Evolutionary conservation across 331 rosid genomes (phyloP).

Genomic region (Stylosanthes scabra): DNA sequence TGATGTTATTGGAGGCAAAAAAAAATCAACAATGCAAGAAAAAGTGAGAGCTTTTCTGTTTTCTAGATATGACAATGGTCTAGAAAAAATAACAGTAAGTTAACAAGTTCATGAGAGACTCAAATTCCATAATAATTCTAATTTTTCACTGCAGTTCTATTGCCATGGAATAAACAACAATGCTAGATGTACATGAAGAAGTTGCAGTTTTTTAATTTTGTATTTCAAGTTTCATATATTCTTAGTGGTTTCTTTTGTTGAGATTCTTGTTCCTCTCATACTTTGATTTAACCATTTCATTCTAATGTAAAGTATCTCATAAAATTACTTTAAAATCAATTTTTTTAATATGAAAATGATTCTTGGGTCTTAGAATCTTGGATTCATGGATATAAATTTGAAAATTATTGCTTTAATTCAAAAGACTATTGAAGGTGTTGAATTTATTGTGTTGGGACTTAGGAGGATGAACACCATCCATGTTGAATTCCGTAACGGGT

Average conservation of each 20-base stretch:
- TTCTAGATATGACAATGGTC: slow-evolving; percentile 97
- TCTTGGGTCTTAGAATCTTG: background rate
- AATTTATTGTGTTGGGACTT: background rate
- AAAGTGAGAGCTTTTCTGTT: slow-evolving; percentile 95
- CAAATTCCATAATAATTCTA: slow-evolving; percentile 45
- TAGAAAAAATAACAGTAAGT: slow-evolving; percentile 61
- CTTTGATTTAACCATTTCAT: background rate
- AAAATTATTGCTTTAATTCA: slow-evolving; percentile 15
- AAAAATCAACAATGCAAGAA: slow-evolving; percentile 63
- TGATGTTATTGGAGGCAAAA: slow-evolving; percentile 74
- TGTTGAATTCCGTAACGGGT: too few species aligned
- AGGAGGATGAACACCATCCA: too few species aligned
- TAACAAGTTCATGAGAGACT: slow-evolving; percentile 57
- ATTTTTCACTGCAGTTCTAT: slow-evolving; percentile 42
- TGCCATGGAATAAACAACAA: slow-evolving; percentile 63
- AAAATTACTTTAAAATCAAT: slow-evolving; percentile 23
- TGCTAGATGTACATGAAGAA: slow-evolving; percentile 55
- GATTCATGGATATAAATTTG: background rate
- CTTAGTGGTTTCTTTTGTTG: slow-evolving; percentile 33
- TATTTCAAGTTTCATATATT: slow-evolving; percentile 44
- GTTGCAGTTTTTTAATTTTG: slow-evolving; percentile 17
- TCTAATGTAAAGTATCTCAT: slow-evolving; percentile 26
- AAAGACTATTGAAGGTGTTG: background rate
- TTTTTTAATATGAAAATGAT: slow-evolving; percentile 24
- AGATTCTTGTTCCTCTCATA: too few species aligned